phyloP scores from a whole-genome alignment of 495 filamentous ascomycete genomes.

The Trichoderma orchidacearum region DNA sequence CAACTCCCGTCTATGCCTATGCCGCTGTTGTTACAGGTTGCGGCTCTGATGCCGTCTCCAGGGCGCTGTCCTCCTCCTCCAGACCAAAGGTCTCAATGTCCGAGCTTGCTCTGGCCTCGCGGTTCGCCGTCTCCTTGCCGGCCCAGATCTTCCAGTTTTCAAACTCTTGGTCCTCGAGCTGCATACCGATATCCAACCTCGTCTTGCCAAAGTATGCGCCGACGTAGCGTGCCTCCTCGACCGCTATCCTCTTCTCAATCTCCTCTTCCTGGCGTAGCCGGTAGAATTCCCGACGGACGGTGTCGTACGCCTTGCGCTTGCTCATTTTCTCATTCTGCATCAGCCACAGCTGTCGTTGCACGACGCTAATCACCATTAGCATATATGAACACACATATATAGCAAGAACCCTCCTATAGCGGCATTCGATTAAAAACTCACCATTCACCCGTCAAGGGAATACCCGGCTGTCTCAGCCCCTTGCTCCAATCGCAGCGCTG shows the following conservation, averaged over 20 bases:
- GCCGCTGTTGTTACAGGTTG: neutral
- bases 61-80: constrained; percentile 2
- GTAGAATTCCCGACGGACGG: constrained; percentile 84
- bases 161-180: constrained; percentile 63
- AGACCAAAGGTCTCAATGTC: constrained; percentile 19
- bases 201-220: constrained; percentile 79
- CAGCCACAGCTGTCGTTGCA: constrained; percentile 83
- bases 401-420: too few relatives aligned
- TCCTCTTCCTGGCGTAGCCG: constrained; percentile 66
- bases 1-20: neutral
- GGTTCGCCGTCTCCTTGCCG: constrained; percentile 20
- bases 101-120: constrained; percentile 26
- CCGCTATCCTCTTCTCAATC: constrained; percentile 67
- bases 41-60: neutral
- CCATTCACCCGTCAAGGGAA: constrained; percentile 76
- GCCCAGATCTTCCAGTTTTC: constrained; percentile 82
- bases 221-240: constrained; percentile 73
- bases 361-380: constrained; percentile 50
- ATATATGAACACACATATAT: neutral
- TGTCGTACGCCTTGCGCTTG: constrained; percentile 66
- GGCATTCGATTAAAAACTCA: constrained; percentile 19
- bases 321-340: constrained; percentile 51
- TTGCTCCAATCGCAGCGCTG: constrained; percentile 65
- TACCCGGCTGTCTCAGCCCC: constrained; percentile 59
- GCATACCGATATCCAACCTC: constrained; percentile 60